Percentiles rank a stretch among this genome's conserved stretches.
phyloP scores from a whole-genome alignment of 1,284 basidiomycete species.

The Cerrena zonata region DNA sequence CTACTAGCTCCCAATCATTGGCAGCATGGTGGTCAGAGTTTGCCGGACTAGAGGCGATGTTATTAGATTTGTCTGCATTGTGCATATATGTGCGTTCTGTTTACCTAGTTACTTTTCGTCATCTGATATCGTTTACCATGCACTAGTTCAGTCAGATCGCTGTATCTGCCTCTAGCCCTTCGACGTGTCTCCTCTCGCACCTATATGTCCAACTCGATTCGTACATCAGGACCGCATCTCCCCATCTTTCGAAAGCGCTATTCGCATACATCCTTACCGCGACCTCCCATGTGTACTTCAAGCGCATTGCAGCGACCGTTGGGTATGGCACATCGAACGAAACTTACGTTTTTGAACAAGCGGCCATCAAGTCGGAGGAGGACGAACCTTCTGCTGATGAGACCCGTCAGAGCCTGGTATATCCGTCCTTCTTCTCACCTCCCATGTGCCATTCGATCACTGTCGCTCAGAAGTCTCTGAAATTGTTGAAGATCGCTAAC shows the following conservation, averaged over 20 bases:
- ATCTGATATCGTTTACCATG: constrained; percentile 25
- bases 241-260: constrained; percentile 39
- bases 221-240: constrained; percentile 49
- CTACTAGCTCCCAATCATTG: not conserved
- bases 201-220: constrained; percentile 45
- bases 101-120: constrained; percentile 21
- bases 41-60: not conserved
- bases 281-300: constrained; percentile 57
- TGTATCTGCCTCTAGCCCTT: not conserved
- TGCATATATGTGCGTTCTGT: not conserved
- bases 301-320: constrained; percentile 47
- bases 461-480: constrained; percentile 60
- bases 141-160: too few relatives aligned
- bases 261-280: constrained; percentile 60
- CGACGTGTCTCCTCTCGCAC: constrained; percentile 42
- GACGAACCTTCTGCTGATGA: constrained; percentile 26
- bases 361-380: too few relatives aligned
- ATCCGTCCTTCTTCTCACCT: constrained; percentile 55
- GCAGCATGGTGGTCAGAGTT: not conserved
- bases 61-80: constrained; percentile 22
- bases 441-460: constrained; percentile 46
- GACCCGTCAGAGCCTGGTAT: constrained; percentile 29
- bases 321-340: constrained; percentile 40
- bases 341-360: not conserved
- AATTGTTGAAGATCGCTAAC: constrained; percentile 53